Base-by-base conservation (phyloP, 352 stramenopile genomes). In the Phytophthora lateralis region DNA sequence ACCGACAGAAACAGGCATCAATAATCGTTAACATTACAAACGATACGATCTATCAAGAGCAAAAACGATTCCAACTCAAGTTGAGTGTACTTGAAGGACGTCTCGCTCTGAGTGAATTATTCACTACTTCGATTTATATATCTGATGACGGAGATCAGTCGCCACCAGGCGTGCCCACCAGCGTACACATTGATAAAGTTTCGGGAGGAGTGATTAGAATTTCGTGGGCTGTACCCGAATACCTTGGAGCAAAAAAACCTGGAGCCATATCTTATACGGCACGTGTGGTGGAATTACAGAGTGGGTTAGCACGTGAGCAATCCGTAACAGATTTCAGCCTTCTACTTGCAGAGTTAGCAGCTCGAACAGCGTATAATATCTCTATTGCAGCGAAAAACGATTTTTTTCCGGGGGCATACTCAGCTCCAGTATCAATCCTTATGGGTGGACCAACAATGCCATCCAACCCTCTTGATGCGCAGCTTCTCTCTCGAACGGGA, bases 81-180 rank as follows among this genome's bases (percentile, higher is more conserved):
- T 30, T 89, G 5, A 48, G 35, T 8, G 18, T 79, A 1, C 29
- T 63, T 0, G 63, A 47, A 12, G 75, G 80, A 5, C 61, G 64
- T 10, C 63, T 75, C 7, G 11, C 15, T 6, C 15, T 89, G n/a
- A 71, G 60, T 2, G 29, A 48, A 5, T 18, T 4, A 4, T 37
- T 5, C 2, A 54, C 47, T 3, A 26, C 12, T 10, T 60, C 65
- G n/a, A 37, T 89, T 12, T 60, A 82, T 5, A 83, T 89, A 20
- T 14, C 71, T 0, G 80, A 89, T 50, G 80, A 89, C 42, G 73
- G 75, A 20, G 80, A 89, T 41, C 47, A 64, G 0, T 89, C 80
- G 1, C 49, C 71, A 30, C 78, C 80, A 0, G 61, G 65, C 35
- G 20, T 57, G 6, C 63, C 67, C 0, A 69, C 54, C 17, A 41